Conservation (phyloP, 306 rosid genomes). For the Arachis hypogaea region DNA sequence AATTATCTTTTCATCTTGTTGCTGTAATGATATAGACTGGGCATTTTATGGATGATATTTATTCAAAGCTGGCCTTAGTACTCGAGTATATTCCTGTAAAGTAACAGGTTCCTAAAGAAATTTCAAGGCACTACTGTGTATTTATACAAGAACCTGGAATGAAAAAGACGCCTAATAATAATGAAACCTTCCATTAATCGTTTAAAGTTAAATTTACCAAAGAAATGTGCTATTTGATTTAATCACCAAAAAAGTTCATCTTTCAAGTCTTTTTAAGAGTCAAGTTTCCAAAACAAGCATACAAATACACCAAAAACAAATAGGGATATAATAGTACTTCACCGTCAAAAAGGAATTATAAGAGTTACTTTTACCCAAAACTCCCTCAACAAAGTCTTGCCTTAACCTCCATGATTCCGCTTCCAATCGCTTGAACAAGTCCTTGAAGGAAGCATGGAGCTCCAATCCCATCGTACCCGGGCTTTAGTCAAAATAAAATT, state of each 20-base stretch:
- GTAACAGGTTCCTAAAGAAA: neutral
- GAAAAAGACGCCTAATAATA: neutral
- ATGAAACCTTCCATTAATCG: neutral
- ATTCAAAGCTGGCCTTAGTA: neutral
- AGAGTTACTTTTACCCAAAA: slow-evolving; percentile 16
- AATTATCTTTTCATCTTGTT: no score
- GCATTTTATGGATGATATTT: no score
- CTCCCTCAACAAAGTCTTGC: neutral
- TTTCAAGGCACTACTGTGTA: neutral
- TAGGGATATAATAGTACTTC: neutral
- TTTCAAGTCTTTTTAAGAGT: neutral
- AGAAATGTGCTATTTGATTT: neutral
- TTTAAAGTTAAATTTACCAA: neutral
- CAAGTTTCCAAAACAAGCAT: slow-evolving; percentile 13
- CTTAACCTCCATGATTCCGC: neutral
- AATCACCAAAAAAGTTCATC: neutral
- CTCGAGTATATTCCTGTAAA: neutral
- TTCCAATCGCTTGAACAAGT: neutral
- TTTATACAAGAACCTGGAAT: neutral
- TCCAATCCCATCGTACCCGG: neutral
- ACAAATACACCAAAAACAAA: neutral
- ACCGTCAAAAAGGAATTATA: no score
- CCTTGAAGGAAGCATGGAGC: neutral
- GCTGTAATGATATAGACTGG: no score
- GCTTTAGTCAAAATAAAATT: neutral